Evolutionary conservation across 306 rosid species (phyloP), one percentile per base, ranked within the genome.

Genomic region (Hippophae tibetana): DNA sequence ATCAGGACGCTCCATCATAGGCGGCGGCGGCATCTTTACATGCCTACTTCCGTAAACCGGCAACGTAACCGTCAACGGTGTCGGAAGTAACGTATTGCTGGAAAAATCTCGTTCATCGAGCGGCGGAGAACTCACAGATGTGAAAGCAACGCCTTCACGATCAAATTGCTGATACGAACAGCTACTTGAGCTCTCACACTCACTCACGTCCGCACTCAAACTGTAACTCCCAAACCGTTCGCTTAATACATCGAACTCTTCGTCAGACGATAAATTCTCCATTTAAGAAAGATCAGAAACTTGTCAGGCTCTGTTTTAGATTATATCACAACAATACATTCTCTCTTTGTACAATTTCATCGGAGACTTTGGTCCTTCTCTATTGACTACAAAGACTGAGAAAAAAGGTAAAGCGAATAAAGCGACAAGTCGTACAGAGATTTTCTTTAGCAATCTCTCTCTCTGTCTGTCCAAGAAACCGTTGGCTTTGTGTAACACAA

Each of bases 131-230:
- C 56, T 54, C 7, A 61, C 40, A 60, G 69, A 53, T 52, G 54
- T 52, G 10, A 72, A 67, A 60, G 73, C 67, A 7, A 54, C 66
- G 10, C 62, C 66, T 10, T 58, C 67, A 42, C 26, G 69, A 47
- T 54, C 70, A 61, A 42, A 49, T 6, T 47, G 71, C 26, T 58
- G 59, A 57, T 54, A 12, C 2, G 69, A 72, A 66, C 71, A 67
- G 52, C 61, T 42, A 47, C 75, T 59, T 8, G 68, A 69, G 57
- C 74, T 72, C 58, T 66, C 76, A n/a, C 72, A 79, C 67, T 70
- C 75, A 48, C 81, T 76, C 10, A 64, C 79, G 47, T 76, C 79
- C 5, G 76, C 74, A 58, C 81, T 77, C 12, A 68, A 43, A 54
- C 75, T 72, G 77, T 72, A 72, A 43, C 63, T 68, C 64, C 69